Evolutionary conservation across 2,329 filamentous ascomycete genomes (phyloP).

Genomic region (Eurotiales sp.): DNA sequence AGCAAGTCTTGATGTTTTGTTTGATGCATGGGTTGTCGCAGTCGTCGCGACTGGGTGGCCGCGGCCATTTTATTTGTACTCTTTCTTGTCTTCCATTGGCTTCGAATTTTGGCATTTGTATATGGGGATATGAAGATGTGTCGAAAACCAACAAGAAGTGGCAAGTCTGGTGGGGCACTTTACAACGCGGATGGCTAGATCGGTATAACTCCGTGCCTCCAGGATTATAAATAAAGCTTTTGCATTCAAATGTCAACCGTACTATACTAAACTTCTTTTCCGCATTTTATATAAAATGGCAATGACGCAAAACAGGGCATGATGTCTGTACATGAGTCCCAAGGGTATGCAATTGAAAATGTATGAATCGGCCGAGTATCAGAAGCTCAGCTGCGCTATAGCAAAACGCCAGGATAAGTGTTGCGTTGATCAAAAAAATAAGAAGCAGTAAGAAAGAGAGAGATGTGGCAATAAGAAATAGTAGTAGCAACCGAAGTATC

Average conservation of each 20-base stretch:
- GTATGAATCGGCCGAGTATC: constrained; percentile 15
- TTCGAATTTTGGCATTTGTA: no score
- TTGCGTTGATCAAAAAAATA: constrained; percentile 4
- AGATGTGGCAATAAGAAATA: not conserved
- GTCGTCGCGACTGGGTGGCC: no score
- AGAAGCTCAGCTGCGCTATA: constrained; percentile 15
- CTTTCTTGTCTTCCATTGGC: no score
- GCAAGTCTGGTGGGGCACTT: no score
- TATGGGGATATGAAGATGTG: no score
- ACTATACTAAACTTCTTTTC: not conserved
- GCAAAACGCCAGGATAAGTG: constrained; percentile 7
- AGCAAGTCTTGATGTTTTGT: not conserved
- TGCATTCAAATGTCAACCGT: no score
- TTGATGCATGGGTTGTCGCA: no score
- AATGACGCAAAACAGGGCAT: not conserved
- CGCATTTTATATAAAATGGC: not conserved
- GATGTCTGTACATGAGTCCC: constrained; percentile 7
- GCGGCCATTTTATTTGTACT: no score
- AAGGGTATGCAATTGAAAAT: constrained; percentile 12
- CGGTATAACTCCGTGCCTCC: no score
- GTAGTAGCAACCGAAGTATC: not conserved
- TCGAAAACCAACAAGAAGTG: no score
- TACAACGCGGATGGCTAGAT: no score
- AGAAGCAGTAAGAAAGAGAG: not conserved
- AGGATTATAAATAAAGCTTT: not conserved